These are phyloP conservation scores for Curvularia spicifera DNA, from an alignment of 2,329 filamentous ascomycete species.

Conservation along the genomic window DNA sequence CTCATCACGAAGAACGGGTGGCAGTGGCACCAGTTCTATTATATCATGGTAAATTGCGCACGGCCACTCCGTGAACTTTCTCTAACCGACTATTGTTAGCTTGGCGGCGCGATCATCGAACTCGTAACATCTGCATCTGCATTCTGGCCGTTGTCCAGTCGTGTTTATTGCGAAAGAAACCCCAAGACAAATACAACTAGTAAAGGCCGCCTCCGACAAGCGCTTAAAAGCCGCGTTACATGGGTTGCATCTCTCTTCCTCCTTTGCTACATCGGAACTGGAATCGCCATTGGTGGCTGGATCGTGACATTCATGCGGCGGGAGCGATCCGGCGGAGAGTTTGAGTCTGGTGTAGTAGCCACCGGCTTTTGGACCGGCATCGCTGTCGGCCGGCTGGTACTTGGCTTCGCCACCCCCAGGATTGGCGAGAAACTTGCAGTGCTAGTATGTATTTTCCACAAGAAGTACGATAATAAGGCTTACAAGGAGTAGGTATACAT, in stretches of 20 bases:
- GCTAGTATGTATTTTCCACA: conserved; percentile 33
- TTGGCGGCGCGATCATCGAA: conserved; percentile 62
- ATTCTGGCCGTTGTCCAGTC: conserved; percentile 68
- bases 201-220: conserved; percentile 57
- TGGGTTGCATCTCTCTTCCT: conserved; percentile 75
- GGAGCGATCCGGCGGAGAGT: conserved; percentile 70
- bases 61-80: too few species aligned
- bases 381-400: conserved; percentile 72
- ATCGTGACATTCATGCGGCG: conserved; percentile 82
- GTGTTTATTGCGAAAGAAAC: conserved; percentile 59
- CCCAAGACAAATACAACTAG: conserved; percentile 47
- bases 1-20: conserved; percentile 67
- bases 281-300: conserved; percentile 78
- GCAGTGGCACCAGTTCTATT: conserved; percentile 76
- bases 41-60: conserved; percentile 60
- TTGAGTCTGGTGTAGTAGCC: conserved; percentile 71
- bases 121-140: conserved; percentile 57
- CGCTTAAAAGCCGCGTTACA: conserved; percentile 60
- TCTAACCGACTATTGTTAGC: not conserved
- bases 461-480: not conserved
- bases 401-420: conserved; percentile 77
- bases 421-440: conserved; percentile 72
- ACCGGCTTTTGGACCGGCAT: conserved; percentile 87
- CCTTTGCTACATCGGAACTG: conserved; percentile 76
- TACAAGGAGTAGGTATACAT: conserved; percentile 63